Evolutionary conservation across 495 filamentous ascomycete species (phyloP).

Genomic region (Antarctomyces pellizariae): DNA sequence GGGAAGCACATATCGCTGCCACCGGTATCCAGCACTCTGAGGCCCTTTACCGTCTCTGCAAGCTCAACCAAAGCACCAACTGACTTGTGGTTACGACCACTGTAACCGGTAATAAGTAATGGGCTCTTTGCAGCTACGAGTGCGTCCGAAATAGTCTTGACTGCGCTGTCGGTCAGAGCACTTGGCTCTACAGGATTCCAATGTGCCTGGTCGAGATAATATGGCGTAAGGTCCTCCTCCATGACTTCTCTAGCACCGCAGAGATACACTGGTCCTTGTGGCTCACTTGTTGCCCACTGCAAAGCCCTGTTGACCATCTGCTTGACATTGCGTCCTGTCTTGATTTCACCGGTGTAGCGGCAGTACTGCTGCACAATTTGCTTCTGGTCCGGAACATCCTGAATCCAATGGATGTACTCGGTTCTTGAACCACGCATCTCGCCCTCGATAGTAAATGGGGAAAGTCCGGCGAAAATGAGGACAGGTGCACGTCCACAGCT

Average conservation of each 20-base stretch:
- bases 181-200: slow-evolving; percentile 60
- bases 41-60: slow-evolving; percentile 51
- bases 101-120: slow-evolving; percentile 64
- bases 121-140: slow-evolving; percentile 53
- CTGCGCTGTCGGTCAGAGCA: slow-evolving; percentile 41
- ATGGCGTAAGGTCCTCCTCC: slow-evolving; percentile 77
- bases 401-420: slow-evolving; percentile 96
- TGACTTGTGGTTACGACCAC: slow-evolving; percentile 47
- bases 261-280: slow-evolving; percentile 72
- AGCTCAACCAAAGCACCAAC: slow-evolving; percentile 52
- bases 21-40: slow-evolving; percentile 71
- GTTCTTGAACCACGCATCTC: slow-evolving; percentile 74
- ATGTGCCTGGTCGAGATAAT: slow-evolving; percentile 41
- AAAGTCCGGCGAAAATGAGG: slow-evolving; percentile 75
- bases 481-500: slow-evolving; percentile 69
- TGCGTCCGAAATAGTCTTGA: slow-evolving; percentile 43
- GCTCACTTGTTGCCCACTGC: slow-evolving; percentile 63
- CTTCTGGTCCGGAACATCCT: slow-evolving; percentile 89
- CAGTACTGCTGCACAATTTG: slow-evolving; percentile 85
- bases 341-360: slow-evolving; percentile 76
- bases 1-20: slow-evolving; percentile 96
- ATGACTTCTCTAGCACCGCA: slow-evolving; percentile 70
- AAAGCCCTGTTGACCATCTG: slow-evolving; percentile 84
- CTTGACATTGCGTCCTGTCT: slow-evolving; percentile 81
- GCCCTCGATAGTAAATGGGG: slow-evolving; percentile 75